phyloP scores from a whole-genome alignment of 2,329 filamentous ascomycete species.

The Penicillium brevicompactum region DNA sequence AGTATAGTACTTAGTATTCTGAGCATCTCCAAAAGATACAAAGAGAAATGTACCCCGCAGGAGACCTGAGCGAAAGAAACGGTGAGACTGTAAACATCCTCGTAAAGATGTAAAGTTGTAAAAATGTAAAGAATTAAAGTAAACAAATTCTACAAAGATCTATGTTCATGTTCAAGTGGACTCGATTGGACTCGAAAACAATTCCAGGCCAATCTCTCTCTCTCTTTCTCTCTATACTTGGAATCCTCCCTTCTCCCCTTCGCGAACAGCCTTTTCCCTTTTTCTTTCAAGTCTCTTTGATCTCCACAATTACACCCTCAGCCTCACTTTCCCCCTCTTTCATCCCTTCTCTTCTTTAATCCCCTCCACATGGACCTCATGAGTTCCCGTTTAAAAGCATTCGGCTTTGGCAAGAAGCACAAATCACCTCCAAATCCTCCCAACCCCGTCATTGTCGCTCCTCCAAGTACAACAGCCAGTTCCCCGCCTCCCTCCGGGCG shows the following conservation, averaged over 20 bases:
- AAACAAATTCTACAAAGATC: no score
- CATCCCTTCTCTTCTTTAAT: slow-evolving; percentile 13
- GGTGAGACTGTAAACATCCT: background rate
- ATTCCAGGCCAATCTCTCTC: no score
- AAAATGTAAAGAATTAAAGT: background rate
- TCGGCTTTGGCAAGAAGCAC: slow-evolving; percentile 48
- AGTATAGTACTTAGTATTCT: no score
- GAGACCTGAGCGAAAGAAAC: slow-evolving; percentile 2
- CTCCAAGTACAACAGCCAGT: slow-evolving; percentile 36
- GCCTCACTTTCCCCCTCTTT: slow-evolving; percentile 19
- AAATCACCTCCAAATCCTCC: slow-evolving; percentile 32
- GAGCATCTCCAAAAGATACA: background rate
- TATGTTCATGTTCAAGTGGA: no score
- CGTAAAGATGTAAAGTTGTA: background rate
- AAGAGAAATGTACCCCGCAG: background rate
- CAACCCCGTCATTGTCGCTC: slow-evolving; percentile 36
- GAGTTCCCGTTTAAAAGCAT: slow-evolving; percentile 54
- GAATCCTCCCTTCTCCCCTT: background rate
- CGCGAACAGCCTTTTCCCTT: background rate
- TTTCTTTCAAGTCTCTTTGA: slow-evolving; percentile 17
- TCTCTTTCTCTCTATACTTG: no score
- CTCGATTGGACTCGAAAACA: no score
- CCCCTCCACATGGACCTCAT: slow-evolving; percentile 49
- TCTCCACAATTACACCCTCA: slow-evolving; percentile 15
- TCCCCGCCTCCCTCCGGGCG: slow-evolving; percentile 42